Evolutionary conservation across 2,329 filamentous ascomycete genomes (phyloP), one percentile per base, ranked within the genome.

Genomic region (Cordyceps tenuipes): DNA sequence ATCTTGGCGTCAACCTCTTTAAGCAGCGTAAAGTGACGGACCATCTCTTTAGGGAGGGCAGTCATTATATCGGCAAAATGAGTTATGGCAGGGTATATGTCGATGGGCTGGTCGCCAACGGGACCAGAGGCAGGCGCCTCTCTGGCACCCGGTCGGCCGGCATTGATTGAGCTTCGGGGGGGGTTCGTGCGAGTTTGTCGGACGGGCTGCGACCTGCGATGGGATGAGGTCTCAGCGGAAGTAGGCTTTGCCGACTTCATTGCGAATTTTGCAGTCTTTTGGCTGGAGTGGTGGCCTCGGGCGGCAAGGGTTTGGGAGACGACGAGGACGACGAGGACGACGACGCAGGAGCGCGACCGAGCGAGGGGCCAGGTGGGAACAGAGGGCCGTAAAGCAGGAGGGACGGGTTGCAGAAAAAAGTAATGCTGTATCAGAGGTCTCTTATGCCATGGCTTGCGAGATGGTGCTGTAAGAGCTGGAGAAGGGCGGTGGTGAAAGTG

Each of bases 1-100:
- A 96, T 89, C 76, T 99, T 99, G 64, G 93, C 93, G 77, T 99
- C 94, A 52, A 97, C 94, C 76, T 99, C 94, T 73, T 97, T 97
- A 66, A 99, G 81, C 60, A 97, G 82, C 39, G 93, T 97, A 68
- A 96, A 96, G 73, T 99, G 93, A 70, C 91, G 87, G 67, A 96
- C 91, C 55, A 97, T 90, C 76, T 99, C 94, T 72, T 92, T 92
- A 5, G 94, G 94, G 29, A 99, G 83, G 44, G 93, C 92, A 56
- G 91, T 87, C 70, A 97, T 91, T 64, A 91, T 87, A 73, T 97
- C 92, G 64, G 93, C 90, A 72, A 99, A 97, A 75, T 86, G 83
- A 12, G 82, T 86, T 64, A 87, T 81, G 58, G 81, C 85, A 49
- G 84, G 85, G 66, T 85, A 86, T 67, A 87, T 84, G 66, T 87